phyloP scores from a whole-genome alignment of 495 filamentous ascomycete genomes.

The Chaetomium tenue region DNA sequence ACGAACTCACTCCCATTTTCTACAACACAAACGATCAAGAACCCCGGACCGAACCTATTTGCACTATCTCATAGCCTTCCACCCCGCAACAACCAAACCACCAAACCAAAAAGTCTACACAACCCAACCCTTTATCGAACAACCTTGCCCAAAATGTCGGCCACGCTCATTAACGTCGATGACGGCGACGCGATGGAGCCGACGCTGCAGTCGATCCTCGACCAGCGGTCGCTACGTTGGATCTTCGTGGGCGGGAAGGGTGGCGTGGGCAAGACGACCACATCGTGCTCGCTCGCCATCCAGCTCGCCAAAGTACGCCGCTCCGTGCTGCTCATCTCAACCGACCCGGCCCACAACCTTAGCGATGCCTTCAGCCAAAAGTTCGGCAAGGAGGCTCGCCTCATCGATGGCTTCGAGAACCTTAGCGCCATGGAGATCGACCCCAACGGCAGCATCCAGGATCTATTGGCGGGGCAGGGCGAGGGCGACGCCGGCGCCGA shows the following conservation, averaged over 20 bases:
- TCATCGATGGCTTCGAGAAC: slow-evolving; percentile 88
- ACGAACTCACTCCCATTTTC: not conserved
- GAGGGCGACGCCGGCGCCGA: slow-evolving; percentile 62
- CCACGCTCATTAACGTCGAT: slow-evolving; percentile 64
- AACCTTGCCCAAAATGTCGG: slow-evolving; percentile 52
- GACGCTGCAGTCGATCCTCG: slow-evolving; percentile 88
- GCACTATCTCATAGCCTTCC: too few relatives aligned
- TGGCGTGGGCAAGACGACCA: slow-evolving; percentile 99
- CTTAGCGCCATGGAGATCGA: slow-evolving; percentile 99
- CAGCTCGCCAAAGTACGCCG: slow-evolving; percentile 96
- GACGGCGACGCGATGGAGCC: slow-evolving; percentile 78
- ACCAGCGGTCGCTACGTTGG: slow-evolving; percentile 94
- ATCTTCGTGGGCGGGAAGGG: slow-evolving; percentile 99
- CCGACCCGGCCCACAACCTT: slow-evolving; percentile 97
- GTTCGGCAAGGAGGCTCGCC: slow-evolving; percentile 95
- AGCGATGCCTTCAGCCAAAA: slow-evolving; percentile 98
- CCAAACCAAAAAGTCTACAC: too few relatives aligned
- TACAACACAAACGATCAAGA: not conserved
- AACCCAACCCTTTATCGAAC: too few relatives aligned
- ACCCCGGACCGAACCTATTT: not conserved
- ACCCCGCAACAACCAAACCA: too few relatives aligned
- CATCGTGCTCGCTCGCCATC: slow-evolving; percentile 95
- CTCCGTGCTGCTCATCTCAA: slow-evolving; percentile 95
- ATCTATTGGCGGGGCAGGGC: slow-evolving; percentile 78
- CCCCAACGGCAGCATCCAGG: slow-evolving; percentile 96